Conservation (phyloP, 106 monocot species). For the Allium cepa region DNA sequence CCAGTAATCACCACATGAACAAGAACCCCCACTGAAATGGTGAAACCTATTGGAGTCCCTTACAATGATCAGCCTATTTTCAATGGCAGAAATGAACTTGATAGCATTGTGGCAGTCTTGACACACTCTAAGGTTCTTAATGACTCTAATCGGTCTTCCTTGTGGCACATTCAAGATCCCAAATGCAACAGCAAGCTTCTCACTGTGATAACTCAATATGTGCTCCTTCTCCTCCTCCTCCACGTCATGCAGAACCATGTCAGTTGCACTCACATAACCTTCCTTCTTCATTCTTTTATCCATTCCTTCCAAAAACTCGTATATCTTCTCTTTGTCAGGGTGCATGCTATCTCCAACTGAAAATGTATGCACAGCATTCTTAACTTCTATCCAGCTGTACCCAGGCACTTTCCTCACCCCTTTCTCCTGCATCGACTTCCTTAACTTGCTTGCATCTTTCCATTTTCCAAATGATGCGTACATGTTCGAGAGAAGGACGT, state of each 20-base stretch:
- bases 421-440: slow-evolving; percentile 50
- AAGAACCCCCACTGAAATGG: slow-evolving; percentile 53
- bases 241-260: slow-evolving; percentile 66
- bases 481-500: slow-evolving; percentile 64
- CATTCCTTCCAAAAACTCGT: slow-evolving; percentile 49
- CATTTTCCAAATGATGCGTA: slow-evolving; percentile 53
- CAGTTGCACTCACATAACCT: slow-evolving; percentile 47
- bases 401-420: slow-evolving; percentile 67
- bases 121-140: slow-evolving; percentile 67
- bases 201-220: slow-evolving; percentile 73
- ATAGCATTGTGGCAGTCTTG: slow-evolving; percentile 61
- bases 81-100: slow-evolving; percentile 55
- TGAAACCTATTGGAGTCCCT: slow-evolving; percentile 79
- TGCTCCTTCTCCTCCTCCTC: slow-evolving; percentile 78
- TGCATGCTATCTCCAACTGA: slow-evolving; percentile 58
- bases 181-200: slow-evolving; percentile 62
- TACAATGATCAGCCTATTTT: slow-evolving; percentile 53
- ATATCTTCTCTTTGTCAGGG: slow-evolving; percentile 55
- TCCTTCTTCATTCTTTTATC: slow-evolving; percentile 44
- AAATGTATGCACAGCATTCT: slow-evolving; percentile 60
- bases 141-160: slow-evolving; percentile 56
- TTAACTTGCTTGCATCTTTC: slow-evolving; percentile 41
- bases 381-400: slow-evolving; percentile 69
- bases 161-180: slow-evolving; percentile 42
- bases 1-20: slow-evolving; percentile 80